These are phyloP conservation scores for Populus nigra DNA, from an alignment of 345 rosid genomes.

Conservation along the genomic window DNA sequence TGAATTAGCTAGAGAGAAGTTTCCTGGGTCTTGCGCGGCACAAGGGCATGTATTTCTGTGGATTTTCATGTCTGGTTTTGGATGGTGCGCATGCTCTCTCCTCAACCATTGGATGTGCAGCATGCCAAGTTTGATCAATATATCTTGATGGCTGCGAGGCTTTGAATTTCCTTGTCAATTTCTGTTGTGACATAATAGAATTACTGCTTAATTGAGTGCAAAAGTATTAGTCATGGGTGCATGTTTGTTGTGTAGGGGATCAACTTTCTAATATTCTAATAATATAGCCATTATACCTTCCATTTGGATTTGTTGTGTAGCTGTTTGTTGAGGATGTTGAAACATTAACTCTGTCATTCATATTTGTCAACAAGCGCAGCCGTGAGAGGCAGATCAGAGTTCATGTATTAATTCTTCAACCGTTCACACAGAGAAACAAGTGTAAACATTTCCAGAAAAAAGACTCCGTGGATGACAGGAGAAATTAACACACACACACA, in stretches of 20 bases:
- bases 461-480: conserved; percentile 5
- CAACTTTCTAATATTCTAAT: conserved; percentile 6
- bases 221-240: too few species aligned
- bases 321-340: conserved; percentile 49
- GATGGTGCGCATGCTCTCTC: too few species aligned
- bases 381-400: not conserved
- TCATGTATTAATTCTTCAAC: not conserved
- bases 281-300: conserved; percentile 9
- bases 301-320: conserved; percentile 34
- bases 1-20: not conserved
- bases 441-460: conserved; percentile 9
- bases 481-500: too few species aligned
- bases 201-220: too few species aligned
- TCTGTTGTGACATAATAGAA: too few species aligned
- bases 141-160: too few species aligned
- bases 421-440: conserved; percentile 2
- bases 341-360: not conserved
- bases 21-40: not conserved
- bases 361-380: conserved; percentile 6
- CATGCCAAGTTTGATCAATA: too few species aligned
- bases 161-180: too few species aligned
- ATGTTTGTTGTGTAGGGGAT: not conserved
- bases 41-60: too few species aligned
- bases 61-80: too few species aligned
- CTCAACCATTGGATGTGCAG: too few species aligned